These are phyloP conservation scores for Thoreauomyces humboldtii DNA, from an alignment of 192 early-diverging fungal genomes.

Conservation along the genomic window DNA sequence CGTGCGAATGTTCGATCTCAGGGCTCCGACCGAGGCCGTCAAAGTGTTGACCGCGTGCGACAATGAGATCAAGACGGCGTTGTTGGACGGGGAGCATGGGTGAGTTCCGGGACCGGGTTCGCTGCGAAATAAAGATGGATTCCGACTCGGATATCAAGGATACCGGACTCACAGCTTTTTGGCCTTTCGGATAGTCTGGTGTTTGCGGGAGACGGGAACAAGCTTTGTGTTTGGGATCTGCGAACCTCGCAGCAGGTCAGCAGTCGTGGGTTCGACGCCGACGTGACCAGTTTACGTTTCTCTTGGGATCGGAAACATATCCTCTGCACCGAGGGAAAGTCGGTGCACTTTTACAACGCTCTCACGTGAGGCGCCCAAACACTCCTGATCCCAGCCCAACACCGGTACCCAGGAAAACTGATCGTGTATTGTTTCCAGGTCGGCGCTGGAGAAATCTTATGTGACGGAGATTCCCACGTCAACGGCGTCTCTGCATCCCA, in stretches of 20 bases:
- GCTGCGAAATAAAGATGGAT: no score
- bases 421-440: conserved; percentile 14
- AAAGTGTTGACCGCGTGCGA: conserved; percentile 52
- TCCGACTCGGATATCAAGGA: no score
- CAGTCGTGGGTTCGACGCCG: conserved; percentile 58
- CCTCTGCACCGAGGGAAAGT: conserved; percentile 74
- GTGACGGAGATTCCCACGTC: conserved; percentile 60
- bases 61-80: conserved; percentile 59
- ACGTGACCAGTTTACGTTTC: conserved; percentile 71
- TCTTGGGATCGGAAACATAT: conserved; percentile 74
- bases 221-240: conserved; percentile 69
- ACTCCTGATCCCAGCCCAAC: conserved; percentile 4
- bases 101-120: conserved; percentile 13
- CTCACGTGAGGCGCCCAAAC: conserved; percentile 49
- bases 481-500: conserved; percentile 78
- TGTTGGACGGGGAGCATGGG: conserved; percentile 59
- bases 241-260: conserved; percentile 62
- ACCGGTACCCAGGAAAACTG: neutral
- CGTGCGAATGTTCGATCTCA: conserved; percentile 77
- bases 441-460: conserved; percentile 33
- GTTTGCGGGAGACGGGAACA: conserved; percentile 45
- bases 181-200: conserved; percentile 25
- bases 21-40: conserved; percentile 27
- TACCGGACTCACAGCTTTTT: neutral
- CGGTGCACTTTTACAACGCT: conserved; percentile 70